Conservation (phyloP, 106 monocot genomes). For the Acorus calamus region DNA sequence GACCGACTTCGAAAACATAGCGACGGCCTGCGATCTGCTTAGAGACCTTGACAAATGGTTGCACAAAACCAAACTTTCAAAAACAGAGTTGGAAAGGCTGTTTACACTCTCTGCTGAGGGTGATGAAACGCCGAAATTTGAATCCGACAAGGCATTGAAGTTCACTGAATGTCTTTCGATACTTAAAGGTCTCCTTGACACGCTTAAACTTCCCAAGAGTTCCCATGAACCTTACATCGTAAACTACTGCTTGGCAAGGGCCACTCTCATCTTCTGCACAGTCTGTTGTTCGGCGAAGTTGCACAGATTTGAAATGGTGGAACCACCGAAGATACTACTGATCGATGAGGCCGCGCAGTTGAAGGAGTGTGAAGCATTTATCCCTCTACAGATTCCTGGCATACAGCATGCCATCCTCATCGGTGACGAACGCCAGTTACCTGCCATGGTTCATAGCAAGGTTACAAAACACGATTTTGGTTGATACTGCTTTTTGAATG, state of each 20-base stretch:
- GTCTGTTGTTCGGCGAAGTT: conserved; percentile 15
- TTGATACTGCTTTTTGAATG: not conserved
- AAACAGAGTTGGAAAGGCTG: not conserved
- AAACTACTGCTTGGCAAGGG: conserved; percentile 9
- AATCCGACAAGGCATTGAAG: not conserved
- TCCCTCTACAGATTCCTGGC: conserved; percentile 20
- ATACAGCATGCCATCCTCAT: conserved; percentile 21
- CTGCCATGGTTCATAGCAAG: conserved; percentile 24
- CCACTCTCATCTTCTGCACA: conserved; percentile 18
- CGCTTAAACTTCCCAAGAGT: not conserved
- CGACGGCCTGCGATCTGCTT: not conserved
- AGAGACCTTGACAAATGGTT: not conserved
- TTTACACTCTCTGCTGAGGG: conserved; percentile 1
- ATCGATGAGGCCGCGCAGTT: conserved; percentile 47
- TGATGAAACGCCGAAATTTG: too few relatives aligned
- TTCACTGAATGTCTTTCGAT: conserved; percentile 1
- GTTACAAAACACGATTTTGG: not conserved
- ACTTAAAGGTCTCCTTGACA: not conserved
- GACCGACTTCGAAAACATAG: not conserved
- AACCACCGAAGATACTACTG: conserved; percentile 12
- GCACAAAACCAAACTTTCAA: not conserved
- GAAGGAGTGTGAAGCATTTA: conserved; percentile 32
- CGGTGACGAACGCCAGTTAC: conserved; percentile 28
- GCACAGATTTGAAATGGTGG: not conserved
- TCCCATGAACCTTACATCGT: not conserved